Percentiles rank a stretch among this genome's conserved stretches.
These are phyloP conservation scores for Yamadazyma songkhlaensis DNA, from an alignment of 1,139 yeast genomes.

Conservation along the genomic window DNA sequence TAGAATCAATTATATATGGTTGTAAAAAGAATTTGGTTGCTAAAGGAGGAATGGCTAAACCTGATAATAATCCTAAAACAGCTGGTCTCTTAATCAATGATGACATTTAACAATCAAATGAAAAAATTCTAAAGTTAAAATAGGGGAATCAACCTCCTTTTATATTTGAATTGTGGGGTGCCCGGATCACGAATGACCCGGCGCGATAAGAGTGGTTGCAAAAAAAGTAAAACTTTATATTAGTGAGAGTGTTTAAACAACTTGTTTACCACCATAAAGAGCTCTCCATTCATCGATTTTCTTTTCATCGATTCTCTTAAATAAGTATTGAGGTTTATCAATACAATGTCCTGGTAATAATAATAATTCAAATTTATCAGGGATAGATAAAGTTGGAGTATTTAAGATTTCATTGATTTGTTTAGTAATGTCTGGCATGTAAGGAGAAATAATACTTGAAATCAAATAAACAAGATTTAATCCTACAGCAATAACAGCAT, in stretches of 20 bases:
- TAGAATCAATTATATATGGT: constrained; percentile 24
- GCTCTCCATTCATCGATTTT: constrained; percentile 86
- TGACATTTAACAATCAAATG: neutral
- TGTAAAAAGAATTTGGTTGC: constrained; percentile 25
- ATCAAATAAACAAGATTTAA: constrained; percentile 83
- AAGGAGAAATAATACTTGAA: constrained; percentile 78
- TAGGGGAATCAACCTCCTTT: constrained; percentile 3
- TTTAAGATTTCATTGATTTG: constrained; percentile 77
- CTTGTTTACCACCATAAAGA: constrained; percentile 74
- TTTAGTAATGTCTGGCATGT: constrained; percentile 79
- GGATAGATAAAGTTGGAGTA: constrained; percentile 75
- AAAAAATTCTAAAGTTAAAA: no score
- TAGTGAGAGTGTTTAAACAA: constrained; percentile 7
- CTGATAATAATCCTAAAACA: constrained; percentile 16
- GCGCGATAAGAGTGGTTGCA: neutral
- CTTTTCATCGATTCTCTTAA: constrained; percentile 86
- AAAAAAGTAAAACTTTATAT: neutral
- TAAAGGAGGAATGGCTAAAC: constrained; percentile 30
- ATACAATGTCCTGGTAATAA: constrained; percentile 82
- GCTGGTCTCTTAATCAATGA: constrained; percentile 1
- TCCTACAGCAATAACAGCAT: constrained; percentile 91
- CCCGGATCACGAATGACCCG: neutral
- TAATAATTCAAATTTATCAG: constrained; percentile 68
- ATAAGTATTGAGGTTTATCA: constrained; percentile 87
- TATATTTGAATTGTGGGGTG: constrained; percentile 5